A percentile compares a stretch with the other conserved stretches of the same genome.
Conservation (phyloP, 345 rosid species). For the Erysimum cheiranthoides region DNA sequence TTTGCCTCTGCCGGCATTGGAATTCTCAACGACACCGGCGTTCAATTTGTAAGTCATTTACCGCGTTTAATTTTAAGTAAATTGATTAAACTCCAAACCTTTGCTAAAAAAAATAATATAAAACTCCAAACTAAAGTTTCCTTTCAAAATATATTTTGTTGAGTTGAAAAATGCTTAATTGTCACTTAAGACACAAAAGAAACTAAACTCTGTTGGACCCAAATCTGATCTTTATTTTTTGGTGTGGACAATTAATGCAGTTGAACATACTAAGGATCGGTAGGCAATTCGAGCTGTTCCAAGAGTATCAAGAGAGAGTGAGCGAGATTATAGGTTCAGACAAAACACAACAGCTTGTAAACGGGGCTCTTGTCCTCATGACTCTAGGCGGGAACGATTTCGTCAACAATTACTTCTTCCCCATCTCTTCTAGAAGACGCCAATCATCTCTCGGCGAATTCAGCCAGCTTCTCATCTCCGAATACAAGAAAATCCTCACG, state of each 20-base stretch:
- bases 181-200: background rate
- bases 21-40: conserved; percentile 47
- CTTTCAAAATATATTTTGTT: background rate
- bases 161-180: background rate
- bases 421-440: conserved; percentile 38
- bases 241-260: conserved; percentile 45
- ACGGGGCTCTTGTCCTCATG: conserved; percentile 47
- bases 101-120: no score
- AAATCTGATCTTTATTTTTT: background rate
- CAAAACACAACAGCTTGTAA: conserved; percentile 55
- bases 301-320: conserved; percentile 63
- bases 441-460: conserved; percentile 42
- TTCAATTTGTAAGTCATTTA: conserved; percentile 45
- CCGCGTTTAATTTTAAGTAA: background rate
- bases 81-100: background rate
- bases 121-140: background rate
- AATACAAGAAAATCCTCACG: conserved; percentile 41
- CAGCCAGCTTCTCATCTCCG: conserved; percentile 43
- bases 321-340: conserved; percentile 53
- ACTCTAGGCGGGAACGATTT: conserved; percentile 49
- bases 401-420: conserved; percentile 49
- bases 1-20: conserved; percentile 95
- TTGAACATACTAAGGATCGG: conserved; percentile 69
- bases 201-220: background rate
- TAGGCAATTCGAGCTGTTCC: conserved; percentile 62